Conservation (phyloP, 805 yeast genomes). For the Monosporozyma aerobia region DNA sequence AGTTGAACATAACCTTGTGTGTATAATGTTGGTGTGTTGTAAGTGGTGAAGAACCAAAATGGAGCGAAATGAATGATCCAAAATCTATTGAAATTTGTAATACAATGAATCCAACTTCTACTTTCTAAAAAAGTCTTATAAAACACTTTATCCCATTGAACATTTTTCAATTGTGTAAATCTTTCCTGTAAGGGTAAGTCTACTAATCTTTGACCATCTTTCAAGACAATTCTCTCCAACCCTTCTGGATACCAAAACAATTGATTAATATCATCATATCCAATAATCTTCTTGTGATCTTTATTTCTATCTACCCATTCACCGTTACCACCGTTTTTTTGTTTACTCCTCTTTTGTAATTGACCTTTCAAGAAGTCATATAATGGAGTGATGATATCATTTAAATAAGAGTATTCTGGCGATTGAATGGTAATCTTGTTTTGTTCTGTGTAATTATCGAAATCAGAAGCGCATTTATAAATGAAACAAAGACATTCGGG, state of each 20-base stretch:
- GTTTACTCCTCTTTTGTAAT: constrained; percentile 35
- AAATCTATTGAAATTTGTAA: constrained; percentile 66
- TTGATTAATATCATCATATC: constrained; percentile 87
- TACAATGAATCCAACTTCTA: constrained; percentile 68
- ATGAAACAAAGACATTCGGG: constrained; percentile 85
- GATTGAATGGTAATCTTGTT: constrained; percentile 17
- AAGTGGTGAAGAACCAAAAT: constrained; percentile 70
- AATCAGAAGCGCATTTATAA: constrained; percentile 70
- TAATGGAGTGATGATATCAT: constrained; percentile 66
- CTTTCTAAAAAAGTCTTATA: constrained; percentile 67
- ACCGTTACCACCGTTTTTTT: constrained; percentile 34
- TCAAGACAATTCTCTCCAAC: constrained; percentile 44
- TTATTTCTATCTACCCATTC: constrained; percentile 52
- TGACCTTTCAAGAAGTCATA: constrained; percentile 61
- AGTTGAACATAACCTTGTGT: constrained; percentile 46
- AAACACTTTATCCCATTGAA: constrained; percentile 60
- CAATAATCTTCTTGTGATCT: constrained; percentile 65
- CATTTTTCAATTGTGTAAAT: constrained; percentile 42
- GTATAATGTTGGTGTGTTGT: constrained; percentile 60
- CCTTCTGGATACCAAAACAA: constrained; percentile 77
- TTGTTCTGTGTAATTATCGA: constrained; percentile 43
- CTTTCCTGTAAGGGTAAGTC: constrained; percentile 48
- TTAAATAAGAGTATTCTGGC: constrained; percentile 45
- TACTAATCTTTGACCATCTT: constrained; percentile 40
- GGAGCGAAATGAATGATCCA: constrained; percentile 69